phyloP scores from a whole-genome alignment of 2,329 filamentous ascomycete genomes.

The Colletotrichum gloeosporioides region DNA sequence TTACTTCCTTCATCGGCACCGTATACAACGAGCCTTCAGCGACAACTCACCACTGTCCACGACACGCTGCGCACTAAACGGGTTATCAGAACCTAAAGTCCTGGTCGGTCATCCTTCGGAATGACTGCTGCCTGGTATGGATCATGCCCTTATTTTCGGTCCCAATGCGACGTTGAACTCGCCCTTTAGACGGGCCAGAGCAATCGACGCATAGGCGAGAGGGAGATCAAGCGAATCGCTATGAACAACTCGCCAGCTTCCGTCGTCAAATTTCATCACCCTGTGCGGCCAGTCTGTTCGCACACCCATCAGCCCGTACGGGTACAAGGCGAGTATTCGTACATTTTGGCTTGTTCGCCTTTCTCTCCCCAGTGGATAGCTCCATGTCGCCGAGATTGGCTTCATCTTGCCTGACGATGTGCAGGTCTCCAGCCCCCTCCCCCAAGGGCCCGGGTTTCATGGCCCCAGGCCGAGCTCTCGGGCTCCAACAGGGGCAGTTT shows the following conservation, averaged over 20 bases:
- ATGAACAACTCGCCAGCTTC: background rate
- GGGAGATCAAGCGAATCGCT: background rate
- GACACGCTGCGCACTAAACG: background rate
- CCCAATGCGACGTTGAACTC: background rate
- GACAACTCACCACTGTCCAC: background rate
- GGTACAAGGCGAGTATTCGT: background rate
- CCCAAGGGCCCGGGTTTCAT: background rate
- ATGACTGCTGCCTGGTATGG: background rate
- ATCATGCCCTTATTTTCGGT: background rate
- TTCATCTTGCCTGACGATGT: background rate
- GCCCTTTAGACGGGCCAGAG: background rate
- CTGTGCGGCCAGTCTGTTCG: background rate
- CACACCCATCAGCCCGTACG: background rate
- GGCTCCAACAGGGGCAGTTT: background rate
- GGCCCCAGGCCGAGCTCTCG: background rate
- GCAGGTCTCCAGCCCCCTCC: background rate
- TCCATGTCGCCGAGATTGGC: background rate
- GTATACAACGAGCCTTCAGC: background rate
- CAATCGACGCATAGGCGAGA: background rate
- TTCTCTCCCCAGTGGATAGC: background rate
- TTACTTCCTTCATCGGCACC: background rate
- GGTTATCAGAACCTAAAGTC: background rate
- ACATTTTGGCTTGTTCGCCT: background rate
- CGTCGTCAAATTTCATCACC: background rate
- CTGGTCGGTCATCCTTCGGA: background rate